Evolutionary conservation across 164 flowering plant genomes (phyloP).

Genomic region (Magnolia sinica): DNA sequence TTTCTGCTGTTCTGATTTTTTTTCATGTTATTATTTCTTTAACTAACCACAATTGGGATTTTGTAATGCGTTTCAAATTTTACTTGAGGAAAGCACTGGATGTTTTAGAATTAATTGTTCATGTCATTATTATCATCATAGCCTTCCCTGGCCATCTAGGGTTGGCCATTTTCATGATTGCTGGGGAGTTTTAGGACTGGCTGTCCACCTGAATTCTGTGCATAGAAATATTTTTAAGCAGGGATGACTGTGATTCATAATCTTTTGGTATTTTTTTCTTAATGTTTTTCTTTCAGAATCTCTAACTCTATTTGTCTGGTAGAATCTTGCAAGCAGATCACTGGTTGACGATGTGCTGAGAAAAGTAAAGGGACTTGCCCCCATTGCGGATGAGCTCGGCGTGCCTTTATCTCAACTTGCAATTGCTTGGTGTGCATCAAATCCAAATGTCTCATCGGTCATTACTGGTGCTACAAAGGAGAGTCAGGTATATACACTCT

Average conservation of each 20-base stretch:
- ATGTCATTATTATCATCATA: too few relatives aligned
- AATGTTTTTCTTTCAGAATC: not conserved
- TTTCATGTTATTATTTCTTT: too few relatives aligned
- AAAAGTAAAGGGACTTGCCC: constrained; percentile 79
- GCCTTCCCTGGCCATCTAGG: too few relatives aligned
- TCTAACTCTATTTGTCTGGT: constrained; percentile 7
- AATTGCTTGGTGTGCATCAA: constrained; percentile 98
- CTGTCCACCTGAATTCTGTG: too few relatives aligned
- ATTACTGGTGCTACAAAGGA: constrained; percentile 99
- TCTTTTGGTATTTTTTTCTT: not conserved
- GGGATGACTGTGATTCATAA: not conserved
- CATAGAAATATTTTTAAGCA: too few relatives aligned
- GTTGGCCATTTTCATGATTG: too few relatives aligned
- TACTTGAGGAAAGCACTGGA: too few relatives aligned
- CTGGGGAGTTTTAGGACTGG: too few relatives aligned
- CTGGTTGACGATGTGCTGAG: constrained; percentile 91
- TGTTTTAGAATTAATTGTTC: too few relatives aligned
- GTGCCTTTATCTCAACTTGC: constrained; percentile 93
- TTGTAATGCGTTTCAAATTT: too few relatives aligned
- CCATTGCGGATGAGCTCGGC: constrained; percentile 86
- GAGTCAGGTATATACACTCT: constrained; percentile 57
- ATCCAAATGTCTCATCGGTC: constrained; percentile 95
- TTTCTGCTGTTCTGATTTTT: too few relatives aligned
- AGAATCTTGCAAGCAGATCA: constrained; percentile 90
- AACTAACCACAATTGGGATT: too few relatives aligned